Evolutionary conservation across 192 early-diverging fungal species (phyloP), one percentile per base, ranked within the genome.

Genomic region (Irineochytrium annulatum): DNA sequence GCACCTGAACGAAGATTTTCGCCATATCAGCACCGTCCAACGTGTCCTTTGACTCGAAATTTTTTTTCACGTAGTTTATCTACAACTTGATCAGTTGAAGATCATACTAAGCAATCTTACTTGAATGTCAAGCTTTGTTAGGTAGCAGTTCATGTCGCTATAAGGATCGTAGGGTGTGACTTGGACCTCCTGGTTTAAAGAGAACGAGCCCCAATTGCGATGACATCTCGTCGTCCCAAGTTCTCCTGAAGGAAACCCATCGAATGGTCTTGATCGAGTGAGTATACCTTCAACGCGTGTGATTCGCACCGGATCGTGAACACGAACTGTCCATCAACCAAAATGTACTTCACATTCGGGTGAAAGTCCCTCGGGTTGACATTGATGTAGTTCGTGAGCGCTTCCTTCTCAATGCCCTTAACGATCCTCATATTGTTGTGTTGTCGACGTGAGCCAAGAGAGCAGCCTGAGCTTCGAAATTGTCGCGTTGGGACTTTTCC

Each of bases 1-100:
- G 44, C 16, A 64, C 65, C 34, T 71, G 62, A 68, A 62, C 43
- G 48, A 92, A 82, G 4, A 81, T 62, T 46, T 82, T 69, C 26
- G 80, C 75, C 62, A 94, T 78, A 35, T 92, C 87, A 43, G 87
- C 87, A 3, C 85, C 77, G 57, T 92, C 88, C 41, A 91, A 80
- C 27, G 77, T 74, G 27, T 87, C 78, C 33, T 77, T 73, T 28
- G 52, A 31, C 45, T 62, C 66, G 22, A 56, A 44, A 6, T 57
- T 46, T 51, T 77, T 77, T 29, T 46, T 73, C 13, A 62, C 14
- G 39, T 57, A 59, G 26, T 43, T 32, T 20, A 71, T 48, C 60
- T 67, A 34, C 26, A 39, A n/a, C 16, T 30, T 26, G n/a, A 16
- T 37, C 41, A 22, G 28, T 66, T 17, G 35, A 37, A 8, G 24